Evolutionary conservation across 2,329 filamentous ascomycete genomes (phyloP), one percentile per base, ranked within the genome.

Genomic region (Fusarium acutatum): DNA sequence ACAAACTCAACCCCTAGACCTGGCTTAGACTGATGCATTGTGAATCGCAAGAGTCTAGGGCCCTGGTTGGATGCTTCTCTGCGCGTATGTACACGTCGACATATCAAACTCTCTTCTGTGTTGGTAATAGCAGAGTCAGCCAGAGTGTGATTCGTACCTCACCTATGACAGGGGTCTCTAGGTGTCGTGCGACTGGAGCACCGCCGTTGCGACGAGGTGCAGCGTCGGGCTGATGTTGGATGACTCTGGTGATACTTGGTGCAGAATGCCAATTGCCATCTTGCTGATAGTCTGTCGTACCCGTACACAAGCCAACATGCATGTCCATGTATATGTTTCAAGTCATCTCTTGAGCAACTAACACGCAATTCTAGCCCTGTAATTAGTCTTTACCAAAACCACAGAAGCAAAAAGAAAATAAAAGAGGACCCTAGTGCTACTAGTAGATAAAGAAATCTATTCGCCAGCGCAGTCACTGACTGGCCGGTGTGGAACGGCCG

Each of bases 131-230:
- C 24, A 60, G 40, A 44, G 63, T 34, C 41, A 60, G 43, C 37
- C 30, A 66, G 68, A 62, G 71, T 28, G 64, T 75, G 62, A 74
- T 76, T 73, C 68, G 68, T 77, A 54, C 71, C 57, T 74, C 57
- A 54, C 67, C 73, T 40, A 43, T 56, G 71, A 71, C 75, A 69
- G 65, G 71, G 73, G 65, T 66, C 58, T 53, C n/a, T 58, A 53
- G 65, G 67, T 70, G 73, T 69, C 72, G 69, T 71, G 75, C 72
- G 73, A 77, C 75, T 64, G 62, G 73, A 75, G 63, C 67, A 57
- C 75, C 73, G 75, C 75, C 73, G 75, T 77, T 77, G 71, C 62
- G 62, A 75, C 72, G 75, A 64, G 74, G 63, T 60, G 68, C 58
- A 30, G 58, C 57, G 69, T 44, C 54, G 47, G 69, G 61, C 61